Percentiles rank a stretch among this genome's conserved stretches.
Conservation (phyloP, 2,329 filamentous ascomycete genomes). For the Calonectria ilicicola region DNA sequence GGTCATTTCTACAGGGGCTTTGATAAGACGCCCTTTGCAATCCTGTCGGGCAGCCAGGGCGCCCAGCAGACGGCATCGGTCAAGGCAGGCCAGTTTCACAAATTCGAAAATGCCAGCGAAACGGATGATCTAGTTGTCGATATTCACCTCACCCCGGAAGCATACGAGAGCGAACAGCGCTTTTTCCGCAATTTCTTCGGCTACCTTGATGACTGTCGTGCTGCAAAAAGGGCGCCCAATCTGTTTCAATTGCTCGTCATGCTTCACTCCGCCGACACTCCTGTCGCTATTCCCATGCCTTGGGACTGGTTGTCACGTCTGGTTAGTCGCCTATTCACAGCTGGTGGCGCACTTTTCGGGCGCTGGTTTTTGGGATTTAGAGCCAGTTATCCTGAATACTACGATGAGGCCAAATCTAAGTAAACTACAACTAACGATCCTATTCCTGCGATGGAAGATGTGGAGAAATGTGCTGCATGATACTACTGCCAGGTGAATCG, state of each 20-base stretch:
- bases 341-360: not conserved
- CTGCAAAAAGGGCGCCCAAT: not conserved
- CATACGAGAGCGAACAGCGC: constrained; percentile 8
- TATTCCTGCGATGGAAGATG: not conserved
- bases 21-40: not conserved
- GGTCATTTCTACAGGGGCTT: constrained; percentile 4
- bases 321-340: not conserved
- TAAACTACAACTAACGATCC: not conserved
- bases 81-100: constrained; percentile 9
- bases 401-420: not conserved
- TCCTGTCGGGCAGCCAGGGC: not conserved
- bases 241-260: constrained; percentile 13
- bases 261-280: constrained; percentile 6
- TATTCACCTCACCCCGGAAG: constrained; percentile 9
- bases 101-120: constrained; percentile 12
- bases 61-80: not conserved
- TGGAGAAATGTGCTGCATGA: not conserved
- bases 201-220: constrained; percentile 11
- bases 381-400: constrained; percentile 1
- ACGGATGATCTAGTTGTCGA: constrained; percentile 3
- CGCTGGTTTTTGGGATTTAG: constrained; percentile 9
- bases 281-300: constrained; percentile 3
- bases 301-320: not conserved
- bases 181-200: constrained; percentile 21
- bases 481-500: not conserved